Conservation (phyloP, 495 filamentous ascomycete genomes). For the Neurospora sp. region DNA sequence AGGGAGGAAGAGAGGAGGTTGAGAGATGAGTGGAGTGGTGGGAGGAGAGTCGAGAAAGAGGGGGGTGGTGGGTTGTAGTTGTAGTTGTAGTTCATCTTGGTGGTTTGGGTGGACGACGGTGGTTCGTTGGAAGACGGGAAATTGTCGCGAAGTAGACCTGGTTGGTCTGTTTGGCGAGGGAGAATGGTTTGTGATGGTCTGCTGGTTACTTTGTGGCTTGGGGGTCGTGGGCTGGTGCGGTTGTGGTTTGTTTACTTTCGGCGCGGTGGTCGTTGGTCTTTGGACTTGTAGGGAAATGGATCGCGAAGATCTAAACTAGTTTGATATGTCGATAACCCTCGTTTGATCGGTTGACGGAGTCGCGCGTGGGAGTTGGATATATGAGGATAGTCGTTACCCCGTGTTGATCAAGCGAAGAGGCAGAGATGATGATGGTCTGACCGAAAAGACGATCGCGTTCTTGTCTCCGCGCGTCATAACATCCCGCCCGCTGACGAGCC, state of each 20-base stretch:
- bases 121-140: neutral
- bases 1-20: conserved; percentile 23
- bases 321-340: neutral
- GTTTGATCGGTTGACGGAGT: neutral
- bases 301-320: neutral
- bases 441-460: neutral
- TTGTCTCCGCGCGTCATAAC: neutral
- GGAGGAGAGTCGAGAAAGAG: neutral
- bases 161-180: neutral
- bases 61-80: neutral
- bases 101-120: neutral
- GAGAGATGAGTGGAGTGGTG: neutral
- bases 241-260: neutral
- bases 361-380: neutral
- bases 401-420: neutral
- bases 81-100: neutral
- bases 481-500: neutral
- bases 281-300: neutral
- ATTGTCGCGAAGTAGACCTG: neutral
- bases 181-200: neutral
- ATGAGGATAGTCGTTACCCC: neutral
- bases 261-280: neutral
- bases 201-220: neutral
- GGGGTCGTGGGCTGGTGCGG: neutral
- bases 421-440: neutral